These are phyloP conservation scores for Fagopyrum tataricum DNA, from an alignment of 148 eudicot genomes.

Conservation along the genomic window DNA sequence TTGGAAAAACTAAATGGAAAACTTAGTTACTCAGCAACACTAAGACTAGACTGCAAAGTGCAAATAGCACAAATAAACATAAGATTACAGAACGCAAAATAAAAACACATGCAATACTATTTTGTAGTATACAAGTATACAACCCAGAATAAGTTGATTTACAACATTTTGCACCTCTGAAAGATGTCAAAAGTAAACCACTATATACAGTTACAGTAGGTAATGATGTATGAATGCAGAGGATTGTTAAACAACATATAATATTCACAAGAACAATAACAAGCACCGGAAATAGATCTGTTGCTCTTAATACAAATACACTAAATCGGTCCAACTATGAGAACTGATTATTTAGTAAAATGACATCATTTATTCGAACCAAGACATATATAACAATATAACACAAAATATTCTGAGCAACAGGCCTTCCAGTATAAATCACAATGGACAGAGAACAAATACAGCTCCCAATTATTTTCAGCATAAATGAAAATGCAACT, in stretches of 20 bases:
- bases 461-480: not conserved
- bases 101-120: not conserved
- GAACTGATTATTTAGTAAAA: not conserved
- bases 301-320: not conserved
- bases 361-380: not conserved
- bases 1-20: not conserved
- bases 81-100: not conserved
- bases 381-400: not conserved
- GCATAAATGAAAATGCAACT: not conserved
- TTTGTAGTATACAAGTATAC: not conserved
- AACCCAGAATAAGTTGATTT: not conserved
- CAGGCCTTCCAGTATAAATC: not conserved
- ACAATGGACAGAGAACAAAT: not conserved
- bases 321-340: not conserved
- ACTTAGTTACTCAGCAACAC: not conserved
- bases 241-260: not conserved
- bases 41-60: not conserved
- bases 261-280: not conserved
- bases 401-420: not conserved
- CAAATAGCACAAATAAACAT: constrained; percentile 17
- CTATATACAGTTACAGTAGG: not conserved
- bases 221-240: not conserved
- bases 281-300: not conserved
- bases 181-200: not conserved
- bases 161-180: not conserved